Evolutionary conservation across 257 asterid species (phyloP), one percentile per base, ranked within the genome.

Genomic region (Fraxinus excelsior): DNA sequence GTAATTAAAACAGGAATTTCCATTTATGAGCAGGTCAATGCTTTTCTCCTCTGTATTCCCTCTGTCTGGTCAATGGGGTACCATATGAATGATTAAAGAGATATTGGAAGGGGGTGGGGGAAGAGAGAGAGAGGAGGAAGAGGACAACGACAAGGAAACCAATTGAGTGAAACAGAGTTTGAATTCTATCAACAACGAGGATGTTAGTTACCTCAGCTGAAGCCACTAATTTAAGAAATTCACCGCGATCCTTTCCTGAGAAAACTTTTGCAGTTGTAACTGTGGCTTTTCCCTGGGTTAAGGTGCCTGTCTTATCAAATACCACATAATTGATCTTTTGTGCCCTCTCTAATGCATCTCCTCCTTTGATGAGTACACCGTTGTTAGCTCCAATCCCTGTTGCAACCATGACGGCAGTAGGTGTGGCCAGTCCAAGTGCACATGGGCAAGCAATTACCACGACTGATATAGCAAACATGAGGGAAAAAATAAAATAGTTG

Each of bases 201-300:
- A 67, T 31, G 38, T 37, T 14, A 51, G 62, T 51, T 90, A 95
- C 99, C 99, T 96, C 99, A 14, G 98, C 98, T 72, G 99, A 96
- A 85, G 99, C 98, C 73, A 95, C 97, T 84, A 96, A 75, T 69
- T 91, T 90, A 40, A 96, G 99, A 85, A 96, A 96, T 79, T 90
- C 92, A 25, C 93, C 97, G 68, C 97, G 96, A 75, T 90, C 94
- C 98, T 93, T 93, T 84, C 88, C 91, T 18, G 89, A 84, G 84
- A 95, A 91, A 81, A 87, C 82, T 86, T 88, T 96, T 71, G 96
- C 90, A 58, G 84, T 84, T 70, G 97, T 90, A 58, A 93, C 97
- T 40, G 92, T 68, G 87, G 84, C 75, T 83, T 83, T 23, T 84
- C 87, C 29, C 69, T 37, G 12, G 84, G 99, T 84, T 13, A 84